Evolutionary conservation across 2,329 filamentous ascomycete genomes (phyloP).

Genomic region (Tolypocladium cylindrosporum): DNA sequence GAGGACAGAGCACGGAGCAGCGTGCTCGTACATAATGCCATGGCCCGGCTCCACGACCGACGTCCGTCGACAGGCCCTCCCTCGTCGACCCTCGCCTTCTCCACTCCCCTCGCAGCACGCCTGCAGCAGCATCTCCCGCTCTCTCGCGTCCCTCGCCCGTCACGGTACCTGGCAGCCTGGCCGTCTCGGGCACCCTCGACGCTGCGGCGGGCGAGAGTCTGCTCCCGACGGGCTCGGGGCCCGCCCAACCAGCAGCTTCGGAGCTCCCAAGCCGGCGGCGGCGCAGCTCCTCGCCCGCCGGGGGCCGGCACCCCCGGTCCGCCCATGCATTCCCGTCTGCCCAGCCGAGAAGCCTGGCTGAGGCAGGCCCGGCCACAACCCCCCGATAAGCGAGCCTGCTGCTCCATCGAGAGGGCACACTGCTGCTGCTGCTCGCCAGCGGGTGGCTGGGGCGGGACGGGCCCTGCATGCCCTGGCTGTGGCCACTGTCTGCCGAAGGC

Average conservation of each 20-base stretch:
- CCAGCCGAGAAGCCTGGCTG: neutral
- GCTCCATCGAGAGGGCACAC: neutral
- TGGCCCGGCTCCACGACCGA: neutral
- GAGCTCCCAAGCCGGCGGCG: neutral
- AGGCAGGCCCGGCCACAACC: constrained; percentile 3
- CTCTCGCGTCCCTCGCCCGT: constrained; percentile 4
- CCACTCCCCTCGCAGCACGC: constrained; percentile 5
- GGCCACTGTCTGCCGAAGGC: neutral
- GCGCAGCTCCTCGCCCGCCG: neutral
- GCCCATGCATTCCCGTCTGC: neutral
- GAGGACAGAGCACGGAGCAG: neutral
- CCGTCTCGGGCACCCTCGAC: neutral
- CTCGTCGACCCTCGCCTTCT: constrained; percentile 1
- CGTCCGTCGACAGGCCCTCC: neutral
- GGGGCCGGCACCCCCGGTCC: neutral
- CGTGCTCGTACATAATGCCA: neutral
- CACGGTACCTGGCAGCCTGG: constrained; percentile 1
- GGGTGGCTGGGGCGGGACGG: constrained; percentile 1
- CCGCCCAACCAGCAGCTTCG: neutral
- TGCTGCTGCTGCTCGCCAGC: neutral
- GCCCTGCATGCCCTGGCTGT: neutral
- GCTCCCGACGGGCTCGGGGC: neutral
- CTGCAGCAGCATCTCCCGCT: constrained; percentile 2
- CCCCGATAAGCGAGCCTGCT: constrained; percentile 7
- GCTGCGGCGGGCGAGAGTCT: neutral